These are phyloP conservation scores for Paragyromitra xinjiangensis DNA, from an alignment of 495 filamentous ascomycete species.

Conservation along the genomic window DNA sequence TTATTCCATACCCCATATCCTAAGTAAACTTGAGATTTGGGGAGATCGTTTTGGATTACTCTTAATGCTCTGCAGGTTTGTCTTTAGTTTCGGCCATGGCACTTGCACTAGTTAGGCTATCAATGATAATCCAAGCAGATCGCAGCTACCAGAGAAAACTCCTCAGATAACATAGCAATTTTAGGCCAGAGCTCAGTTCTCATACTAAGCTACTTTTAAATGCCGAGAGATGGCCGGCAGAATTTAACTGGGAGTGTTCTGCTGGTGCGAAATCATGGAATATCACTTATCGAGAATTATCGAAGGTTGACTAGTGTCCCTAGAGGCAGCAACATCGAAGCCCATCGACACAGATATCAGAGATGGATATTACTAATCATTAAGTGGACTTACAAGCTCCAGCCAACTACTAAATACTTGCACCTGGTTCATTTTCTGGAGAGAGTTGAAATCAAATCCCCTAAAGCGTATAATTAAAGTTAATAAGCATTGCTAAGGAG, in stretches of 20 bases:
- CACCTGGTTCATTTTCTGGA: not conserved
- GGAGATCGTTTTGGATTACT: not conserved
- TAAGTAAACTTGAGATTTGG: not conserved
- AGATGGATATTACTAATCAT: not conserved
- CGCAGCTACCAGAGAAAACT: not conserved
- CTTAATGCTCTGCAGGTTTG: not conserved
- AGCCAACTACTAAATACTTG: not conserved
- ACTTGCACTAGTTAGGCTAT: not conserved
- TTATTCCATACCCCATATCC: not conserved
- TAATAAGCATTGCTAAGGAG: not conserved
- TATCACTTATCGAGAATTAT: not conserved
- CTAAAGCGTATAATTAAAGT: conserved; percentile 3
- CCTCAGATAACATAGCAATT: not conserved
- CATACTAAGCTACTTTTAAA: not conserved
- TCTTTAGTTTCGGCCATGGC: not conserved
- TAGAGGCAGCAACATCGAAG: not conserved
- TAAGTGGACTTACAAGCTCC: not conserved
- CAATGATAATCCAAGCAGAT: not conserved
- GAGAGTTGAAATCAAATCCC: not conserved
- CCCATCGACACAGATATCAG: not conserved
- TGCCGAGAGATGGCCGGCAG: not conserved
- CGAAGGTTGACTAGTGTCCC: not conserved
- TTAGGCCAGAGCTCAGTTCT: not conserved
- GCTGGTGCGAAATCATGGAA: not conserved
- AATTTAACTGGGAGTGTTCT: not conserved